Evolutionary conservation across 345 rosid species (phyloP), one percentile per base, ranked within the genome.

Genomic region (Combretum micranthum): DNA sequence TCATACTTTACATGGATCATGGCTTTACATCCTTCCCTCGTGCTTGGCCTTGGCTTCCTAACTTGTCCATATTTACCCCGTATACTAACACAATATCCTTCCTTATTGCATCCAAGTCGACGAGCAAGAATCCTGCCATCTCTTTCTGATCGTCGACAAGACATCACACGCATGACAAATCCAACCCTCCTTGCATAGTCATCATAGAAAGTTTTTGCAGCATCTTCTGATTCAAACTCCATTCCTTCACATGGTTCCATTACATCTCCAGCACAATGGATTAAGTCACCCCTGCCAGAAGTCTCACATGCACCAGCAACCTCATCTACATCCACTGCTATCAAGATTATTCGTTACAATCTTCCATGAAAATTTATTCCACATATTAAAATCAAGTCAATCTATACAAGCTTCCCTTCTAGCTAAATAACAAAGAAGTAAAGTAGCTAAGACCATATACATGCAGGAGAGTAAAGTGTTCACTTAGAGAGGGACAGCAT

Each of bases 1-100:
- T 74, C 80, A 63, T 55, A 72, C 70, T 67, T 71, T 53, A 70
- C 77, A 20, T 69, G 61, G 42, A 80, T 70, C 74, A 61, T 70
- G 15, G 85, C 85, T 72, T 72, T 75, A 47, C 85, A 77, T 21
- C 85, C 82, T 72, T 69, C 80, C n/a, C 78, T 57, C 52, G 78
- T 77, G 61, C 72, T 56, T 15, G 78, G 78, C 49, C 78, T 72
- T 18, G 82, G 78, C 58, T 72, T 63, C 60, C 74, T 72, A 55
- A 65, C n/a, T 44, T 58, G 57, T n/a, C 75, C 72, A 32, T 32
- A 32, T 50, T 66, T 60, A 51, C 65, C 65, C 20, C 65, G 77
- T 43, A 74, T 68, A 42, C 61, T 65, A 58, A 63, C 64, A 50
- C 80, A 78, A 64, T 72, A 77, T 8, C 85, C n/a, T 55, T 80